phyloP scores from a whole-genome alignment of 2,329 filamentous ascomycete genomes.

The Fusarium clavum region DNA sequence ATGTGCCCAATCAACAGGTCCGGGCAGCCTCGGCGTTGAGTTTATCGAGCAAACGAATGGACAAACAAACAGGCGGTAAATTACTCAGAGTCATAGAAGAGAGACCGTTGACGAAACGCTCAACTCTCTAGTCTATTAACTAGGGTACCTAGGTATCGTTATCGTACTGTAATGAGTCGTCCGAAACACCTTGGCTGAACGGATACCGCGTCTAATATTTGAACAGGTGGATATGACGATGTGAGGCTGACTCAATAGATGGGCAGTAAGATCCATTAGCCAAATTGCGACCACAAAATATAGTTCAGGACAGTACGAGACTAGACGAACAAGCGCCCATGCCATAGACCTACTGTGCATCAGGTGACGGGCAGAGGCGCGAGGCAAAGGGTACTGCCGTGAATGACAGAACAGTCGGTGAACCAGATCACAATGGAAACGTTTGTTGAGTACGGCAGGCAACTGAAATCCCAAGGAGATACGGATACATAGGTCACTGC shows the following conservation, averaged over 20 bases:
- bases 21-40: not conserved
- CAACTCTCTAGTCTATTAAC: not conserved
- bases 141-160: not conserved
- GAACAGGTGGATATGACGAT: conserved; percentile 6
- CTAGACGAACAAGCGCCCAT: conserved; percentile 26
- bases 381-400: conserved; percentile 7
- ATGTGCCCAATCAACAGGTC: not conserved
- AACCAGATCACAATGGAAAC: not conserved
- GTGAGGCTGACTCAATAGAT: conserved; percentile 37
- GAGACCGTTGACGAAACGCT: not conserved
- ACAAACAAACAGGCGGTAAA: not conserved
- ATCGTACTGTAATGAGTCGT: not conserved
- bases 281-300: conserved; percentile 17
- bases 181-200: not conserved
- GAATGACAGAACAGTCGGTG: conserved; percentile 29
- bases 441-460: conserved; percentile 11
- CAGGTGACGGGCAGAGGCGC: conserved; percentile 19
- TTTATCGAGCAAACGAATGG: not conserved
- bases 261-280: conserved; percentile 3
- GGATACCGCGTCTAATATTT: not conserved
- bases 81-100: not conserved
- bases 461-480: not conserved
- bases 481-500: conserved; percentile 9
- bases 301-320: conserved; percentile 26
- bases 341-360: not conserved